phyloP scores from a whole-genome alignment of 2,329 filamentous ascomycete species.

The Aspergillus novofumigatus region DNA sequence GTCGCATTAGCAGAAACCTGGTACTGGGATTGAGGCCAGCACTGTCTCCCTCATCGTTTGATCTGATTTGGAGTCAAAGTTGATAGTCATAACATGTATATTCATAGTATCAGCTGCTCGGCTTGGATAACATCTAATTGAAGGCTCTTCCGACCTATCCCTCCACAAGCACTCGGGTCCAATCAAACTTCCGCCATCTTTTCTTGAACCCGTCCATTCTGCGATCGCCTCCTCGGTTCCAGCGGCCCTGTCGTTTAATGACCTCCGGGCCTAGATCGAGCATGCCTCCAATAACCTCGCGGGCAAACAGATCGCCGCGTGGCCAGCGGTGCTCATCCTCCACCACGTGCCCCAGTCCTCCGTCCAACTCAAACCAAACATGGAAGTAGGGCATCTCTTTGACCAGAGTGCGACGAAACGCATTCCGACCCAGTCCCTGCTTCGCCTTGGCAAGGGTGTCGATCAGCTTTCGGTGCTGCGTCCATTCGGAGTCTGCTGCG shows the following conservation, averaged over 20 bases:
- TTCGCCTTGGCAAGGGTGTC: slow-evolving; percentile 64
- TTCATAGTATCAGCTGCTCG: not conserved
- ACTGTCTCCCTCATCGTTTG: not conserved
- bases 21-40: not conserved
- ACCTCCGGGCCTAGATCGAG: slow-evolving; percentile 75
- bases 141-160: slow-evolving; percentile 20
- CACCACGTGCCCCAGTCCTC: slow-evolving; percentile 86
- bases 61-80: not conserved
- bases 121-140: not conserved
- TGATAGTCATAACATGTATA: not conserved
- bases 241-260: slow-evolving; percentile 85
- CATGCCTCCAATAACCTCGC: slow-evolving; percentile 91
- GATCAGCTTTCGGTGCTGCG: slow-evolving; percentile 90
- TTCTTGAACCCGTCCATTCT: slow-evolving; percentile 75
- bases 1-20: not conserved
- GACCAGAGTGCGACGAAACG: slow-evolving; percentile 76
- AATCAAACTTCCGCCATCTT: slow-evolving; percentile 90
- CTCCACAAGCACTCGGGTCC: slow-evolving; percentile 62
- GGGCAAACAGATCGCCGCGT: slow-evolving; percentile 82
- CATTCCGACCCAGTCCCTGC: slow-evolving; percentile 67
- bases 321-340: slow-evolving; percentile 86
- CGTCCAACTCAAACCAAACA: slow-evolving; percentile 90
- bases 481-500: slow-evolving; percentile 84
- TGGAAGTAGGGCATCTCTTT: slow-evolving; percentile 99
- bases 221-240: slow-evolving; percentile 63